Evolutionary conservation across 305 asterid genomes (phyloP), one percentile per base, ranked within the genome.

Genomic region (Caryopteris hybrid): DNA sequence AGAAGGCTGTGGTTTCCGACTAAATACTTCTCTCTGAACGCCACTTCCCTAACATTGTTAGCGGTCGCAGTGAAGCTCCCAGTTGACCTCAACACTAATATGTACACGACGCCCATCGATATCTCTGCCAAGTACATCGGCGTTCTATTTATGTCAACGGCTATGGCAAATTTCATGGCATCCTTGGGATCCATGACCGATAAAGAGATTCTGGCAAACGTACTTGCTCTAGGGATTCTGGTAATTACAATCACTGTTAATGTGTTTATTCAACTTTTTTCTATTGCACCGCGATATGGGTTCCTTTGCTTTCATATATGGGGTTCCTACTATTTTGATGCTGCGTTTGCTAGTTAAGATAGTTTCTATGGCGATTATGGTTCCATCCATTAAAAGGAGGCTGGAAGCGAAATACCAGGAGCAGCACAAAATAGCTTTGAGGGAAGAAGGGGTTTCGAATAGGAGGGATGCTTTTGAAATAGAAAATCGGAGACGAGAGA

Each of bases 341-440:
- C 14, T 46, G 0, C 14, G 1, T 27, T 46, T 25, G 50, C 41
- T n/a, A n/a, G n/a, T n/a, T n/a, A n/a, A n/a, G n/a, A n/a, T n/a
- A n/a, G n/a, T n/a, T n/a, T n/a, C n/a, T 16, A 1, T 43, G 8
- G 25, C 56, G 2, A 9, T 50, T 10, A 50, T 43, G 42, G 43
- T 62, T 45, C 29, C 68, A 1, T 43, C 31, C 56, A 46, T 51
- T 23, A 62, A 50, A 20, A 50, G 29, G 29, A 50, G 29, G 2
- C 31, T 77, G 2, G 76, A 75, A 12, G 72, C 31, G 0, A 72
- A 68, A 57, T 79, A 52, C 21, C 59, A 50, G 2, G 78, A 64
- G 56, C 59, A 17, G 68, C 61, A 63, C 10, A 39, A 39, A 63
- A 6, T 5, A 4, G 56, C 42, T 43, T 11, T n/a, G 38, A 23